Base-by-base conservation (phyloP, 1,284 basidiomycete species). In the Macrocystidia cucumis region DNA sequence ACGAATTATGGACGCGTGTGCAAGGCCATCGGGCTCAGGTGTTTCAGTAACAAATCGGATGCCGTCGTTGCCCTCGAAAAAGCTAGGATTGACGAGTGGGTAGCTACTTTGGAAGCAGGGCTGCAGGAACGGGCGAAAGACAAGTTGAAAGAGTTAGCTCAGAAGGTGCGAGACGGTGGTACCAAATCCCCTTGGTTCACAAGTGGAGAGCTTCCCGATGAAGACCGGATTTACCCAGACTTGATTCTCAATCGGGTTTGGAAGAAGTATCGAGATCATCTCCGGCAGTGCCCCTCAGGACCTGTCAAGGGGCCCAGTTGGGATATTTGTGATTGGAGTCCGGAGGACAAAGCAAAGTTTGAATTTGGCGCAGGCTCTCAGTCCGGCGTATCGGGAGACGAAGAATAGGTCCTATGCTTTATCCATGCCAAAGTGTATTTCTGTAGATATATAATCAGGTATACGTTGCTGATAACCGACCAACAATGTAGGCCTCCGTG, bases 401-500 rank as follows among this genome's bases (percentile, higher is more conserved):
- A 41, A 28, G 13, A 41, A 22, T 16, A 32, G 37, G 20, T 17
- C 18, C 13, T 25, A 27, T 23, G 25, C n/a, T 7, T 12, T 27
- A 27, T 25, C 9, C 16, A 27, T 27, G 5, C 25, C 7, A 5
- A 27, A 7, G 16, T 7, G n/a, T 3, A 27, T 12, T 3, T n/a
- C 25, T 16, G n/a, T 22, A 22, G 22, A 25, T 19, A 37, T 42
- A 46, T 8, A 31, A 34, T 44, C 39, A 48, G 30, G 49, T 48
- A 44, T 76, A 81, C 7, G 82, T 84, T 36, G 63, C 74, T 20
- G 72, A 59, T 44, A 84, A 57, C 36, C 88, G 66, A 26, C 78
- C 73, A 7, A 88, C 78, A 43, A 91, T 84, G 45, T 91, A 90
- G 35, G 77, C 69, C 44, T 82, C 83, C 1, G 83, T 74, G 38